These are phyloP conservation scores for Claviceps spartinae DNA, from an alignment of 2,329 filamentous ascomycete genomes.

Conservation along the genomic window DNA sequence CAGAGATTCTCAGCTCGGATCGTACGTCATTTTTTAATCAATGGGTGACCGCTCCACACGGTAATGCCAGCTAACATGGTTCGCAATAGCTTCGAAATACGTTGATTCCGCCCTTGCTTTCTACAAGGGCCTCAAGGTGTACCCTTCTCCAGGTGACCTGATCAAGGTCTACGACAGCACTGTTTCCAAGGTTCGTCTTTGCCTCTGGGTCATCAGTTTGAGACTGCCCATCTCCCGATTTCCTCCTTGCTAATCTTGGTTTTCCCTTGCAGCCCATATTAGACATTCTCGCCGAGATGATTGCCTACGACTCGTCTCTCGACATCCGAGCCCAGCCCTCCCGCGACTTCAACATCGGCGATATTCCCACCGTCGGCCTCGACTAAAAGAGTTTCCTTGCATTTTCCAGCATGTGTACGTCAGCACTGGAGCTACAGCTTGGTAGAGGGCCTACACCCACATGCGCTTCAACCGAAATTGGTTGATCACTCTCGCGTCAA, in stretches of 20 bases:
- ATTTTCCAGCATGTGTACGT: background rate
- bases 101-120: constrained; percentile 87
- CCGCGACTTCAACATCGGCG: constrained; percentile 28
- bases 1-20: constrained; percentile 71
- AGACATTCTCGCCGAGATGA: constrained; percentile 95
- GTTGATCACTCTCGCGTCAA: background rate
- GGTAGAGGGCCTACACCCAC: background rate
- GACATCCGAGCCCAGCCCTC: constrained; percentile 37
- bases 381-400: constrained; percentile 26
- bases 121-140: constrained; percentile 98
- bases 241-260: background rate
- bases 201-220: background rate
- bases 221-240: background rate
- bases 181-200: constrained; percentile 63
- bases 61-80: background rate
- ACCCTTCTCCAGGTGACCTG: constrained; percentile 82
- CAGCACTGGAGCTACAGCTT: background rate
- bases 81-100: constrained; percentile 43
- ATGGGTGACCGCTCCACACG: too few relatives aligned
- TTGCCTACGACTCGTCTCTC: constrained; percentile 71
- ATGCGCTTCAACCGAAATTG: background rate
- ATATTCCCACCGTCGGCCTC: constrained; percentile 38
- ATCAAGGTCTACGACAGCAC: constrained; percentile 98
- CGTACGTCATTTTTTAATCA: constrained; percentile 35
- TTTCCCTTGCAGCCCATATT: constrained; percentile 55